phyloP scores from a whole-genome alignment of 2,329 filamentous ascomycete genomes.

The Alternaria gaisen region DNA sequence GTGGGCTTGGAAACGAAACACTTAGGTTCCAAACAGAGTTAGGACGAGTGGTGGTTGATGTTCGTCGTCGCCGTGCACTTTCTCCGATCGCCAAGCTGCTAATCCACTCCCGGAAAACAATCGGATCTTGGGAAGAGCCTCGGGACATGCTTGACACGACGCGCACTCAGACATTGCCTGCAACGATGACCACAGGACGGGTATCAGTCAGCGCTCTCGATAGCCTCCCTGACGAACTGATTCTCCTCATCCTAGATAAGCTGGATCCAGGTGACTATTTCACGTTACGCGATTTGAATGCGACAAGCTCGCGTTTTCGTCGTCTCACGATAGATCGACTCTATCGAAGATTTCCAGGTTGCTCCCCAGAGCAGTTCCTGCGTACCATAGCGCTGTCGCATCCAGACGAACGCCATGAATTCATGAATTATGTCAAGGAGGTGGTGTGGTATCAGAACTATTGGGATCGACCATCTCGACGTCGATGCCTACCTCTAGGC shows the following conservation, averaged over 20 bases:
- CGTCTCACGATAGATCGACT: conserved; percentile 10
- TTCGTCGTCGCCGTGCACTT: too few species aligned
- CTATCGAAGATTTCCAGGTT: conserved; percentile 11
- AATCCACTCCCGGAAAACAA: too few species aligned
- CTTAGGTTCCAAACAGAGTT: too few species aligned
- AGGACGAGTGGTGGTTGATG: too few species aligned
- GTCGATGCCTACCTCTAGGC: not conserved
- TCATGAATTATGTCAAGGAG: conserved; percentile 7
- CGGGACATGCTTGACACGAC: too few species aligned
- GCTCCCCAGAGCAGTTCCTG: conserved; percentile 12
- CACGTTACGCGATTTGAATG: conserved; percentile 8
- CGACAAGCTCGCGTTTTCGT: conserved; percentile 11
- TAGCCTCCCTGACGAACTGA: conserved; percentile 12
- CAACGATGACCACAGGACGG: too few species aligned
- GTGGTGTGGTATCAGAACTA: conserved; percentile 8
- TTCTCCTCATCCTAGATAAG: conserved; percentile 11
- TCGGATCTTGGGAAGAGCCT: too few species aligned
- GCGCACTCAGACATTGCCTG: too few species aligned
- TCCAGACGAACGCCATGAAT: not conserved
- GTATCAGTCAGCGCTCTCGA: too few species aligned
- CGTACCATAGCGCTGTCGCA: conserved; percentile 10
- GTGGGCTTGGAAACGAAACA: too few species aligned
- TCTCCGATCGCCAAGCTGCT: too few species aligned
- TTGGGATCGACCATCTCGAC: not conserved
- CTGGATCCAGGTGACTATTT: conserved; percentile 5